Evolutionary conservation across 2,329 filamentous ascomycete species (phyloP).

Genomic region (Dactylonectria estremocensis): DNA sequence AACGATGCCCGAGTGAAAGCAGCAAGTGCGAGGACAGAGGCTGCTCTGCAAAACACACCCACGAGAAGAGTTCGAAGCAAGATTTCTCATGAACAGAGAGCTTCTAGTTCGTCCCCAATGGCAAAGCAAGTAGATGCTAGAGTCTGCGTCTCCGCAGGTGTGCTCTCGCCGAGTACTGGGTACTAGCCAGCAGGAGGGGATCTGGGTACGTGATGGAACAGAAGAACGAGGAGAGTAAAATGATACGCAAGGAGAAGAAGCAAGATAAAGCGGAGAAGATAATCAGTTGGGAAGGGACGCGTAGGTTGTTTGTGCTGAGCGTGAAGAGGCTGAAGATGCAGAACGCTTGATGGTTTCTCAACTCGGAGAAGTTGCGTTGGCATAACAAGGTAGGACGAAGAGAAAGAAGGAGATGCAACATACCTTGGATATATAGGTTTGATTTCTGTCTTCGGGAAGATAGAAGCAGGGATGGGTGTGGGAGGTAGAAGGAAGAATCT

Average conservation of each 20-base stretch:
- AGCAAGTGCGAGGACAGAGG: not conserved
- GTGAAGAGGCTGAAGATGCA: not conserved
- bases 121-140: not conserved
- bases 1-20: not conserved
- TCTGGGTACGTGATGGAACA: not conserved
- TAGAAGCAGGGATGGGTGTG: not conserved
- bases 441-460: too few species aligned
- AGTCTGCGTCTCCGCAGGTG: not conserved
- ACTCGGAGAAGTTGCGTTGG: not conserved
- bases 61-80: not conserved
- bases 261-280: not conserved
- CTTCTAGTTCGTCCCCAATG: not conserved
- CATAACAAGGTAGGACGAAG: not conserved
- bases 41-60: not conserved
- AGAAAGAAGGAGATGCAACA: not conserved
- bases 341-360: not conserved
- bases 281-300: not conserved
- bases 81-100: not conserved
- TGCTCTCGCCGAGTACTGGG: not conserved
- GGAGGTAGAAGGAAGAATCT: not conserved
- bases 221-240: too few species aligned
- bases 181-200: not conserved
- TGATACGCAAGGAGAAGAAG: not conserved
- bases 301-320: not conserved
- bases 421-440: not conserved